A percentile compares a stretch with the other conserved stretches of the same genome.
phyloP scores from a whole-genome alignment of 306 rosid genomes.

The Amphicarpaea edgeworthii region DNA sequence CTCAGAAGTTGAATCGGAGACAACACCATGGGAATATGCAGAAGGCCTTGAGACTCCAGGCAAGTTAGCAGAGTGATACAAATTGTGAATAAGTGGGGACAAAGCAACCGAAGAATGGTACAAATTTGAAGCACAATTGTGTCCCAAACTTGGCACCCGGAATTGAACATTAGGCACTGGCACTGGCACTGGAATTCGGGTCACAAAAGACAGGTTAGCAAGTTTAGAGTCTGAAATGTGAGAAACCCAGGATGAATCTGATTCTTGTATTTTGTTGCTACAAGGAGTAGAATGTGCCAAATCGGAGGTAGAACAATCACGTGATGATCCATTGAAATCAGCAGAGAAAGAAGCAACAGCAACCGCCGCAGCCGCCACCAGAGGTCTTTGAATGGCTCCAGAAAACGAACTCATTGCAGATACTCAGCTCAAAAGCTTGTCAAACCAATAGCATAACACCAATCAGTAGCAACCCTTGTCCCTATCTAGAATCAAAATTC shows the following conservation, averaged over 20 bases:
- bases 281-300: slow-evolving; percentile 37
- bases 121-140: slow-evolving; percentile 46
- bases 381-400: slow-evolving; percentile 85
- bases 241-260: slow-evolving; percentile 59
- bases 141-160: slow-evolving; percentile 52
- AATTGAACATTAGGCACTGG: slow-evolving; percentile 70
- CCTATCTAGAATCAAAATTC: background rate
- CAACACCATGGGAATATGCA: slow-evolving; percentile 35
- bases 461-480: slow-evolving; percentile 7
- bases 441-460: slow-evolving; percentile 33
- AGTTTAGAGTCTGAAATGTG: slow-evolving; percentile 71
- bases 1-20: slow-evolving; percentile 56
- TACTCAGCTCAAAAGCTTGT: slow-evolving; percentile 41
- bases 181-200: slow-evolving; percentile 65
- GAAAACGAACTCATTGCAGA: slow-evolving; percentile 75
- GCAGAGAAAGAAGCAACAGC: slow-evolving; percentile 79
- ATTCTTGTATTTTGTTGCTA: slow-evolving; percentile 43
- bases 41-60: slow-evolving; percentile 52
- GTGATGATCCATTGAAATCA: slow-evolving; percentile 57
- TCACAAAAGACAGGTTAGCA: slow-evolving; percentile 59
- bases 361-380: slow-evolving; percentile 85
- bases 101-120: slow-evolving; percentile 55
- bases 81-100: slow-evolving; percentile 55
- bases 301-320: slow-evolving; percentile 57
- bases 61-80: slow-evolving; percentile 76